Evolutionary conservation across 179 eudicot genomes (phyloP).

Genomic region (Beta macrorhiza): DNA sequence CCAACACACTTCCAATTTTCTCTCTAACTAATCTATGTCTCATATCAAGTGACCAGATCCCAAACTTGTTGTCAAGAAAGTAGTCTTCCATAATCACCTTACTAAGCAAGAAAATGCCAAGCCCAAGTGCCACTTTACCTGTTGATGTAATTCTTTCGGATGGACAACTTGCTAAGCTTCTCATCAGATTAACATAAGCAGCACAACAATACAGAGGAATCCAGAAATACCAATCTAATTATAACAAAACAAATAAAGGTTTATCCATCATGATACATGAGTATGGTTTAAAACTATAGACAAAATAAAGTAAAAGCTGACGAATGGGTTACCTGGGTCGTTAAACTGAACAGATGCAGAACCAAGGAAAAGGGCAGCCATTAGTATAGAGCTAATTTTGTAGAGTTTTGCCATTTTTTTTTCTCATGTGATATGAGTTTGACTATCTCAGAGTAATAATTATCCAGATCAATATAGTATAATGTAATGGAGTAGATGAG

Average conservation of each 20-base stretch:
- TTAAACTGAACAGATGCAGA: slow-evolving; percentile 11
- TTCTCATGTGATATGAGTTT: not conserved
- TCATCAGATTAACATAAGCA: slow-evolving; percentile 46
- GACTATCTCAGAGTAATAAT: not conserved
- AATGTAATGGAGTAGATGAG: not conserved
- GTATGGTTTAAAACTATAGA: not conserved
- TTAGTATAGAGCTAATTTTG: slow-evolving; percentile 23
- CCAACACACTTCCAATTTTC: slow-evolving; percentile 57
- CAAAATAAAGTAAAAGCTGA: not conserved
- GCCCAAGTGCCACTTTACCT: slow-evolving; percentile 32
- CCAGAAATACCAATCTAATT: slow-evolving; percentile 72
- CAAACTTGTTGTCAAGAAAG: slow-evolving; percentile 22
- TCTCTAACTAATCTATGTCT: slow-evolving; percentile 53
- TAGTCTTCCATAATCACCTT: slow-evolving; percentile 42
- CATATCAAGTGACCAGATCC: slow-evolving; percentile 54
- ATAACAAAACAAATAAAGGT: not conserved
- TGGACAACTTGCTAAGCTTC: slow-evolving; percentile 21
- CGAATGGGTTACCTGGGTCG: not conserved
- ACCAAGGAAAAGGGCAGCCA: slow-evolving; percentile 8
- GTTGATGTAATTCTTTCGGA: not conserved
- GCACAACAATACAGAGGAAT: slow-evolving; percentile 56
- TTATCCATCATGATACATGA: not conserved
- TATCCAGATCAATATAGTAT: not conserved
- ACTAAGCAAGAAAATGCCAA: slow-evolving; percentile 45
- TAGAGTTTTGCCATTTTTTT: slow-evolving; percentile 18